Evolutionary conservation across 306 rosid species (phyloP), one percentile per base, ranked within the genome.

Genomic region (Vigna reflexopilosa): DNA sequence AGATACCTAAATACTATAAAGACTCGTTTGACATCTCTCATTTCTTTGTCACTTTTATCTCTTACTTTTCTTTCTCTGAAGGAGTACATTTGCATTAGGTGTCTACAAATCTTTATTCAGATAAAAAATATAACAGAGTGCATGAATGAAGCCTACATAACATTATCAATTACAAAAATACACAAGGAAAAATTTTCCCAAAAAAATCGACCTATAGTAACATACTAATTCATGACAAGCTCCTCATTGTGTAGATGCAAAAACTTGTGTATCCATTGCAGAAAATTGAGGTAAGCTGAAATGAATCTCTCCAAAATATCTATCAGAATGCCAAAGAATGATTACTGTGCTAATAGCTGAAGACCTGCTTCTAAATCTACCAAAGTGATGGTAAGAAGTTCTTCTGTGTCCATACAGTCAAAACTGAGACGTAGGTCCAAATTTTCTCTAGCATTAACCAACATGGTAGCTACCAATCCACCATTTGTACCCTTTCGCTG

Each of bases 341-440:
- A 55, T 73, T 79, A 91, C 66, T 86, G 87, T 42, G 93, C 77
- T 52, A 95, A 74, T 72, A 83, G 57, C 80, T 58, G 54, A 56
- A 96, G 88, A 15, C 94, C 99, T 16, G 88, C 91, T 84, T 84
- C 93, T 81, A 93, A 83, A 86, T 96, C 99, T 83, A 82, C 92
- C 64, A 91, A 14, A 69, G 90, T 93, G 76, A 96, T 87, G 28
- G 96, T 93, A 78, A 84, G 77, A 76, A 96, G 93, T 85, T 93
- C 93, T 57, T 93, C 96, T 12, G 96, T 88, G 82, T 91, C 94
- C 83, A 85, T 74, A 83, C 99, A 93, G 42, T 93, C 98, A 80
- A 91, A 96, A 79, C 83, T 81, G 15, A 96, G 97, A 88, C 97
- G 90, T 13, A 90, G 84, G 73, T 96, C 98, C 90, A 96, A 90